Conservation (phyloP, 2,329 filamentous ascomycete genomes). For the Podosphaera leucotricha region DNA sequence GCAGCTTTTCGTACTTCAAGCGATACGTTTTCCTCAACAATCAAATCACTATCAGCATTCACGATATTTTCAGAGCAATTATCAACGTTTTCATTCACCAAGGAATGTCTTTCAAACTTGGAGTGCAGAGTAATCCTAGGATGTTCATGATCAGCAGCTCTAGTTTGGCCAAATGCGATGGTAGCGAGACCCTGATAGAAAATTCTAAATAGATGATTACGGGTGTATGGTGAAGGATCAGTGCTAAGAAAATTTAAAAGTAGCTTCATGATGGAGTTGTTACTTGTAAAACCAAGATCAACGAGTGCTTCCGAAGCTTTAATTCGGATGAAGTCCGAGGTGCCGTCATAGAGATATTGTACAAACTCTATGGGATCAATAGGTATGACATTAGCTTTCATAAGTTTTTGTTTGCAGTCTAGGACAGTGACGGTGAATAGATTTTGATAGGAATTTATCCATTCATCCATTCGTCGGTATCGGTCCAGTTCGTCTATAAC, state of each 20-base stretch:
- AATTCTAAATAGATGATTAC: constrained; percentile 32
- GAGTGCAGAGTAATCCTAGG: constrained; percentile 7
- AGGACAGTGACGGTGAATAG: constrained; percentile 38
- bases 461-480: constrained; percentile 43
- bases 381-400: constrained; percentile 39
- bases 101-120: constrained; percentile 3
- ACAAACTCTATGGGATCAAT: constrained; percentile 30
- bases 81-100: constrained; percentile 3
- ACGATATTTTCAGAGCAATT: constrained; percentile 2
- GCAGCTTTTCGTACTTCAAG: constrained; percentile 23
- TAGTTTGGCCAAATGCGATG: constrained; percentile 37
- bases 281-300: constrained; percentile 35
- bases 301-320: constrained; percentile 41
- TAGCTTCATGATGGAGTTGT: constrained; percentile 29
- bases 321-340: constrained; percentile 36
- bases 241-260: constrained; percentile 34
- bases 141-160: background rate
- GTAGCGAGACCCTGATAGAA: constrained; percentile 35
- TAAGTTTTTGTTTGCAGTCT: constrained; percentile 35
- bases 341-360: constrained; percentile 41
- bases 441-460: constrained; percentile 44
- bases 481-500: constrained; percentile 40
- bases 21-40: constrained; percentile 23
- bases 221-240: constrained; percentile 38
- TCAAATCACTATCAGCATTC: constrained; percentile 18